phyloP scores from a whole-genome alignment of 2,329 filamentous ascomycete genomes.

The Pseudocercospora fuligena region DNA sequence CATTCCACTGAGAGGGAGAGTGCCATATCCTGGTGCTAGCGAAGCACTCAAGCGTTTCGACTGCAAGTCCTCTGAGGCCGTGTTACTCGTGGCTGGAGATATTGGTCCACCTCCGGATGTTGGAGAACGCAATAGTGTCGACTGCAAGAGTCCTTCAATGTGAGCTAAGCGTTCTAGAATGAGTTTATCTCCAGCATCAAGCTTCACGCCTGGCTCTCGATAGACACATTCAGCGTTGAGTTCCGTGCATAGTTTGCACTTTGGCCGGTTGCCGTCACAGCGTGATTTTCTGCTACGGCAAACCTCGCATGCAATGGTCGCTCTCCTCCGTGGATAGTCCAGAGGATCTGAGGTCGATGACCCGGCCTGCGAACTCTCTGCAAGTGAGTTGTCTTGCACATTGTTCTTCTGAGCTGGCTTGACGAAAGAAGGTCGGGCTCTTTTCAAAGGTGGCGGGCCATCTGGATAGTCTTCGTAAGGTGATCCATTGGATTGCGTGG shows the following conservation, averaged over 20 bases:
- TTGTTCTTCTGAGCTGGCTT: not conserved
- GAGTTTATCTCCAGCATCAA: slow-evolving; percentile 84
- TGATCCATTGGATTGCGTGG: not conserved
- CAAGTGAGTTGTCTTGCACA: not conserved
- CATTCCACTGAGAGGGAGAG: slow-evolving; percentile 60
- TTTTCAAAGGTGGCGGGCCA: slow-evolving; percentile 15
- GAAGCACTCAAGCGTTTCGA: slow-evolving; percentile 42
- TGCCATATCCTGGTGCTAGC: slow-evolving; percentile 39
- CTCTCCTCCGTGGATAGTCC: slow-evolving; percentile 41
- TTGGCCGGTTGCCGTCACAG: slow-evolving; percentile 62
- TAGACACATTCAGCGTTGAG: slow-evolving; percentile 83
- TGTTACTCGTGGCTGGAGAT: slow-evolving; percentile 56
- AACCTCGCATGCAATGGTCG: slow-evolving; percentile 42
- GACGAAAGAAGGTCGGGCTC: slow-evolving; percentile 15
- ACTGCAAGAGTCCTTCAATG: slow-evolving; percentile 79
- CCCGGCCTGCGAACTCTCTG: slow-evolving; percentile 13
- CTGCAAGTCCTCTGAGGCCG: slow-evolving; percentile 46
- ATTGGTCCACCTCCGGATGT: slow-evolving; percentile 28
- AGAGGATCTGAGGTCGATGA: slow-evolving; percentile 29
- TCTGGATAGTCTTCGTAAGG: slow-evolving; percentile 10
- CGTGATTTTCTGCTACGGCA: slow-evolving; percentile 41
- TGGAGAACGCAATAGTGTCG: slow-evolving; percentile 57
- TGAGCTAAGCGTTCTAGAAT: slow-evolving; percentile 78
- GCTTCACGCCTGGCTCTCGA: slow-evolving; percentile 82
- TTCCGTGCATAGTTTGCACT: slow-evolving; percentile 83